A percentile compares a stretch with the other conserved stretches of the same genome.
These are phyloP conservation scores for Xylariaceae sp. DNA, from an alignment of 2,329 filamentous ascomycete species.

Conservation along the genomic window DNA sequence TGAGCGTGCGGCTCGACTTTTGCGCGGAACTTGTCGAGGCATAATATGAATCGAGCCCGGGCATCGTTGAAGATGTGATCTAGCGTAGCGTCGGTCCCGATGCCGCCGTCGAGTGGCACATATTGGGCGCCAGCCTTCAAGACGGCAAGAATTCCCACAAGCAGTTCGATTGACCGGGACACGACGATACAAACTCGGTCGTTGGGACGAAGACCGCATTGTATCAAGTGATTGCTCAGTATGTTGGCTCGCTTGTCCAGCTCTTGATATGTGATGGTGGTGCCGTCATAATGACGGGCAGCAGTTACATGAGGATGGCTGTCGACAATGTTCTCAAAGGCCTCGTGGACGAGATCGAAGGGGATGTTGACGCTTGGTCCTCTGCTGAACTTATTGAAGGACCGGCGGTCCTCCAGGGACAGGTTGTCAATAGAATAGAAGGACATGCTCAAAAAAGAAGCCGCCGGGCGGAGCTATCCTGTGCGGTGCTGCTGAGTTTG, in stretches of 20 bases:
- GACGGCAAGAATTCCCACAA: slow-evolving; percentile 51
- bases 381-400: slow-evolving; percentile 28
- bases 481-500: background rate
- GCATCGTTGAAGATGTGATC: slow-evolving; percentile 45
- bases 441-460: slow-evolving; percentile 15
- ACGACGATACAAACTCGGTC: slow-evolving; percentile 51
- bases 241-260: slow-evolving; percentile 39
- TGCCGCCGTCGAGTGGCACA: slow-evolving; percentile 52
- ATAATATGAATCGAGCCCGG: slow-evolving; percentile 41
- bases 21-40: slow-evolving; percentile 32
- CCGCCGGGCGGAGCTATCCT: background rate
- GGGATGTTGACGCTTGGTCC: slow-evolving; percentile 27
- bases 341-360: slow-evolving; percentile 32
- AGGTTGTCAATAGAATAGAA: slow-evolving; percentile 26
- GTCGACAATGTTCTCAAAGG: slow-evolving; percentile 31
- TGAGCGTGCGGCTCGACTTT: slow-evolving; percentile 16
- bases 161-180: slow-evolving; percentile 50
- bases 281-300: slow-evolving; percentile 32
- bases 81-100: slow-evolving; percentile 45
- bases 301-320: slow-evolving; percentile 35
- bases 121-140: slow-evolving; percentile 55
- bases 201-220: slow-evolving; percentile 36
- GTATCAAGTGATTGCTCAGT: slow-evolving; percentile 37
- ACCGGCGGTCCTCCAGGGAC: slow-evolving; percentile 21
- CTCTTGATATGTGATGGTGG: slow-evolving; percentile 39